phyloP scores from a whole-genome alignment of 2,329 filamentous ascomycete genomes.

The Talaromyces amestolkiae region DNA sequence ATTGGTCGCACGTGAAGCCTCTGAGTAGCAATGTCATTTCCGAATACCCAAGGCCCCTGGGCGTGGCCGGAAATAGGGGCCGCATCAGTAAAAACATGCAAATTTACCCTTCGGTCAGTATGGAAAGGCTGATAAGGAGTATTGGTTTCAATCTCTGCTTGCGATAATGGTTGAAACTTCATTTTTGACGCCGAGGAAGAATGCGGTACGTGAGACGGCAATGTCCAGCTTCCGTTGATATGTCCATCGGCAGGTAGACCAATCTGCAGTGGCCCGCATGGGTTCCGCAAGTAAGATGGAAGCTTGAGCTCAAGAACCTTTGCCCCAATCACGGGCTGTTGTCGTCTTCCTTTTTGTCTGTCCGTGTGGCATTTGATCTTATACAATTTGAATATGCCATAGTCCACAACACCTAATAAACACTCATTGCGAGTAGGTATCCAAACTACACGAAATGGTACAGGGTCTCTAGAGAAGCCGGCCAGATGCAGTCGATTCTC shows the following conservation, averaged over 20 bases:
- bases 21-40: constrained; percentile 48
- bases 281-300: constrained; percentile 60
- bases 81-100: constrained; percentile 62
- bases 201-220: constrained; percentile 42
- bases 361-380: constrained; percentile 44
- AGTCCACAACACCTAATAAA: constrained; percentile 47
- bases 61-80: constrained; percentile 41
- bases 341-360: constrained; percentile 54
- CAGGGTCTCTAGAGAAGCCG: constrained; percentile 38
- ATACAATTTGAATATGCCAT: constrained; percentile 46
- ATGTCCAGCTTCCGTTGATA: constrained; percentile 41
- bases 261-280: constrained; percentile 57
- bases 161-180: constrained; percentile 57
- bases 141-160: constrained; percentile 94
- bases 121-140: constrained; percentile 96
- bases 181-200: constrained; percentile 38
- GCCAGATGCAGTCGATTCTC: constrained; percentile 50
- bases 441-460: constrained; percentile 47
- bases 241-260: constrained; percentile 50
- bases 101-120: constrained; percentile 77
- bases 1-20: constrained; percentile 49
- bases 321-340: constrained; percentile 53
- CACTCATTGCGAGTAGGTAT: constrained; percentile 42
- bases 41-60: constrained; percentile 53
- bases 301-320: constrained; percentile 67